Conservation (phyloP, 2,329 filamentous ascomycete species). For the Fusarium aywerte region DNA sequence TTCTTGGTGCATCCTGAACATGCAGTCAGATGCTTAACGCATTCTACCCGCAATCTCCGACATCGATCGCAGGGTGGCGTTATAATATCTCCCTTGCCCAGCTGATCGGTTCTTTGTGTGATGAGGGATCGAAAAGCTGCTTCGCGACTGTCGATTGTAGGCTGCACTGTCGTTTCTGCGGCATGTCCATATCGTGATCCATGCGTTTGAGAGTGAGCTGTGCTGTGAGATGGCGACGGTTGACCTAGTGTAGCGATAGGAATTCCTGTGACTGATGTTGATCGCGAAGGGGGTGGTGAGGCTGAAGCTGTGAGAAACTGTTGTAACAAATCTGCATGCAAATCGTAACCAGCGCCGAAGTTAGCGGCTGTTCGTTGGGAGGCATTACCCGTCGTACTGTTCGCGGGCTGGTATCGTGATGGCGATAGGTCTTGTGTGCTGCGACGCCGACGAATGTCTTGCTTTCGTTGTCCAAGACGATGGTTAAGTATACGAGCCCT, state of each 20-base stretch:
- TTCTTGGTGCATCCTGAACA: slow-evolving; percentile 91
- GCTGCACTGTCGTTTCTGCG: slow-evolving; percentile 43
- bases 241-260: slow-evolving; percentile 41
- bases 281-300: slow-evolving; percentile 43
- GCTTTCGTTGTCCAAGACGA: slow-evolving; percentile 61
- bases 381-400: slow-evolving; percentile 34
- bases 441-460: slow-evolving; percentile 47
- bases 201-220: slow-evolving; percentile 36
- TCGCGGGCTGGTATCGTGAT: slow-evolving; percentile 52
- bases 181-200: slow-evolving; percentile 30
- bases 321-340: slow-evolving; percentile 66
- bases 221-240: slow-evolving; percentile 44
- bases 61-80: slow-evolving; percentile 88
- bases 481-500: slow-evolving; percentile 81
- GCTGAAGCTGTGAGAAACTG: slow-evolving; percentile 56
- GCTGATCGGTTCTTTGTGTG: slow-evolving; percentile 78
- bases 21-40: slow-evolving; percentile 85
- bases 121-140: slow-evolving; percentile 65
- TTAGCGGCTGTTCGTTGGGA: slow-evolving; percentile 40
- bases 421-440: slow-evolving; percentile 48
- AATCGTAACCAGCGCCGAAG: slow-evolving; percentile 55
- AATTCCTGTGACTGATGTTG: slow-evolving; percentile 45
- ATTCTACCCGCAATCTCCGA: slow-evolving; percentile 81
- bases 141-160: slow-evolving; percentile 44
- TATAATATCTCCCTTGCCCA: slow-evolving; percentile 78